Conservation (phyloP, 139 green algal genomes). For the Gonium pectorale region DNA sequence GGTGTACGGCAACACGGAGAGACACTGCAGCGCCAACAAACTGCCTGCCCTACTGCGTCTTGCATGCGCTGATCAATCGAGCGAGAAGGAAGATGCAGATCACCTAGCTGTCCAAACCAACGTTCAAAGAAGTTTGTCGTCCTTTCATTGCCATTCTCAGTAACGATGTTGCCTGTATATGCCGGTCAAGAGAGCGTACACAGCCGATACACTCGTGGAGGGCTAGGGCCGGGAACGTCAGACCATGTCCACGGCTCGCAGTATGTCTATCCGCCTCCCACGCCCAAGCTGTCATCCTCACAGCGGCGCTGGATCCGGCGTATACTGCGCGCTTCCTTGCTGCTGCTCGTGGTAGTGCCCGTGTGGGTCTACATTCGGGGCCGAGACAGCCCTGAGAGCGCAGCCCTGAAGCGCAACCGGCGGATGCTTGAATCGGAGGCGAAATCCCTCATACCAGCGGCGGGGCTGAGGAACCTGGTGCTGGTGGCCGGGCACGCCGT, state of each 20-base stretch:
- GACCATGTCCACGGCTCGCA: background rate
- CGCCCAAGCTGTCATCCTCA: background rate
- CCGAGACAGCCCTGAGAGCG: background rate
- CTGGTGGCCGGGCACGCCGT: conserved; percentile 87
- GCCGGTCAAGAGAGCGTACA: conserved; percentile 32
- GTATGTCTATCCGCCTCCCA: background rate
- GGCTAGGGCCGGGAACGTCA: background rate
- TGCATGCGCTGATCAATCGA: too few species aligned
- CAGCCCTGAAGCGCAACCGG: conserved; percentile 15
- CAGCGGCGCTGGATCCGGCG: background rate
- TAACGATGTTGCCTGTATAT: conserved; percentile 22
- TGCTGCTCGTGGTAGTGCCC: background rate
- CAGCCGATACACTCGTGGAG: background rate
- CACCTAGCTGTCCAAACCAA: too few species aligned
- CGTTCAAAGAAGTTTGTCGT: too few species aligned
- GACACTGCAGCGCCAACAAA: too few species aligned
- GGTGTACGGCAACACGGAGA: too few species aligned
- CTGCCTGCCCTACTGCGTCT: too few species aligned
- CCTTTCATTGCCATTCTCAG: too few species aligned
- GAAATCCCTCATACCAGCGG: conserved; percentile 36
- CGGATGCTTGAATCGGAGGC: conserved; percentile 14
- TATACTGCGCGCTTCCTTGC: background rate
- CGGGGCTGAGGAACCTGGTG: conserved; percentile 62
- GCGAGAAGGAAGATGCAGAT: too few species aligned
- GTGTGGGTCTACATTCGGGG: background rate